Evolutionary conservation across 345 rosid genomes (phyloP).

Genomic region (Eucalyptus viminalis): DNA sequence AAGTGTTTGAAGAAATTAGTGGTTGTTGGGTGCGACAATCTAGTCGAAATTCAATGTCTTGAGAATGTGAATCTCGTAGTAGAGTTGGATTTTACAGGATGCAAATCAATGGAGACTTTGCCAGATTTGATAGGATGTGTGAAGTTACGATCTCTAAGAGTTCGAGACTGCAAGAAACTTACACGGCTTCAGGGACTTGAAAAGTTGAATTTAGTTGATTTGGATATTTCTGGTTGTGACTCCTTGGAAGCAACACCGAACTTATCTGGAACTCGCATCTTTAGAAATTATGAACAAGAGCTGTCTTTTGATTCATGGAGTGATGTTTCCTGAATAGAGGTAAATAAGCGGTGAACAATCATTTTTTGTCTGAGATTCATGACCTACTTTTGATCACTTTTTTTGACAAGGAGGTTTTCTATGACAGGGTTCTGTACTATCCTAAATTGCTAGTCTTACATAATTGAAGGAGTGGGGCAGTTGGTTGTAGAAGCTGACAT

Average conservation of each 20-base stretch:
- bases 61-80: background rate
- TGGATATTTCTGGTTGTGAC: background rate
- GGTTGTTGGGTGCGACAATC: fast-evolving
- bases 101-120: background rate
- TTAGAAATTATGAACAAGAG: background rate
- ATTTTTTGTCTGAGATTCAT: background rate
- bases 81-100: background rate
- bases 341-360: background rate
- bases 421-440: no score
- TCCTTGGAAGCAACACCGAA: background rate
- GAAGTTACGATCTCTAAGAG: no score
- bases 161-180: background rate
- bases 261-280: fast-evolving
- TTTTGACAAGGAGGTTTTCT: no score
- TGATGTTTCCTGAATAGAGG: background rate
- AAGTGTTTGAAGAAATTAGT: fast-evolving
- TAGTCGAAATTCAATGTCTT: background rate
- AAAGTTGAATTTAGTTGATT: background rate
- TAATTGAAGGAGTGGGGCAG: no score
- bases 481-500: no score
- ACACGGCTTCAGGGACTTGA: background rate
- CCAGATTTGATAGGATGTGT: background rate
- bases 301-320: fast-evolving
- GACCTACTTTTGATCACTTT: background rate
- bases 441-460: no score